These are phyloP conservation scores for Hypholoma sublateritium DNA, from an alignment of 768 basidiomycete species.

Conservation along the genomic window DNA sequence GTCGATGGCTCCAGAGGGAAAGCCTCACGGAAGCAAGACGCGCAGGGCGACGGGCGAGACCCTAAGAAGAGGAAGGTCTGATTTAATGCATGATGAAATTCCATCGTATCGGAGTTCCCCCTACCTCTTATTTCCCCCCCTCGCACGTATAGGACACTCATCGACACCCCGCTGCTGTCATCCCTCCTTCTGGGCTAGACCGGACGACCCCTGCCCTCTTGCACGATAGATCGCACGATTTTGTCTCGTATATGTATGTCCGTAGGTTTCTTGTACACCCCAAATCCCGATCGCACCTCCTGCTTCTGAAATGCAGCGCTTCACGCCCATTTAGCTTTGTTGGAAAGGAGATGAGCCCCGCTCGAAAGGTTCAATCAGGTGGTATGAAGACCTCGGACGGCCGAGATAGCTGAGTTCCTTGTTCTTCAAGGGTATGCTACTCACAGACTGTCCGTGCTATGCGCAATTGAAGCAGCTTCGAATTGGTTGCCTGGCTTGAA, in stretches of 20 bases:
- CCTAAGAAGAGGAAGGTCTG: slow-evolving; percentile 5
- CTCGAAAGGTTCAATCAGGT: not conserved
- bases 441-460: not conserved
- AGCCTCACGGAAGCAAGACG: slow-evolving; percentile 4
- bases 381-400: slow-evolving; percentile 1
- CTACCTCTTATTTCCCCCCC: not conserved
- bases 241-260: slow-evolving; percentile 6
- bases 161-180: not conserved
- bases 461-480: not conserved
- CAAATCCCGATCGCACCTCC: not conserved
- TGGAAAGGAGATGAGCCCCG: slow-evolving; percentile 7
- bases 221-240: not conserved
- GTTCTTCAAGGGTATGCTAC: slow-evolving; percentile 6
- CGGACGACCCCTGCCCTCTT: too few species aligned
- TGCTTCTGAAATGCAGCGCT: slow-evolving; percentile 15
- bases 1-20: slow-evolving; percentile 21
- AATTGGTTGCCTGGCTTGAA: not conserved
- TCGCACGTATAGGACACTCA: not conserved
- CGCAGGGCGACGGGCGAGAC: slow-evolving; percentile 8
- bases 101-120: not conserved
- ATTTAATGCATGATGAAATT: slow-evolving; percentile 5
- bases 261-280: slow-evolving; percentile 13
- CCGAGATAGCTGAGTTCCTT: not conserved
- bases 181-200: not conserved
- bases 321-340: slow-evolving; percentile 17